Conservation (phyloP, 345 rosid genomes). For the Aquilaria sinensis region DNA sequence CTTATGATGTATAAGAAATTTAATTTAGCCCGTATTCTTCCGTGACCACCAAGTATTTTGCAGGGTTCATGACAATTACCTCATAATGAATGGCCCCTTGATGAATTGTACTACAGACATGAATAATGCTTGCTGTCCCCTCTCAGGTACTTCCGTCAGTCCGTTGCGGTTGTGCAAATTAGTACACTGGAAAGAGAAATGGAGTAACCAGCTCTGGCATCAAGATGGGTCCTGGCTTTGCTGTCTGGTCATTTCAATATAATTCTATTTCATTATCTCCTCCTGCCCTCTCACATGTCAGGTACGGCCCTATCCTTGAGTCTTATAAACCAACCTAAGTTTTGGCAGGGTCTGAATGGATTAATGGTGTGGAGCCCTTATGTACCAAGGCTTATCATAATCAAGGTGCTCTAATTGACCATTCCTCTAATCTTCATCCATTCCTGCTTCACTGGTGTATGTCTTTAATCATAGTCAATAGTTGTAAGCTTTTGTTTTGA, state of each 20-base stretch:
- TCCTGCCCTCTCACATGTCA: conserved; percentile 19
- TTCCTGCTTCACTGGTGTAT: conserved; percentile 9
- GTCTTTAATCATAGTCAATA: conserved; percentile 4
- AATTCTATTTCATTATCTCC: conserved; percentile 28
- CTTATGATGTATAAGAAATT: no score
- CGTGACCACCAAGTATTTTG: neutral
- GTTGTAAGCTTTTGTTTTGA: conserved; percentile 9
- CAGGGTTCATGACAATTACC: conserved; percentile 14
- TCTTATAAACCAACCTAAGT: conserved; percentile 10
- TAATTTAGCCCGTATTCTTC: neutral
- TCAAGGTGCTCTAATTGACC: conserved; percentile 19
- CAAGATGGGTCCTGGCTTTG: conserved; percentile 27
- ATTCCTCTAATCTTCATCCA: conserved; percentile 12
- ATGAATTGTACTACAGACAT: conserved; percentile 8
- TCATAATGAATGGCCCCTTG: conserved; percentile 5
- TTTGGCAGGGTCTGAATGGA: conserved; percentile 17
- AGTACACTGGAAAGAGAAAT: conserved; percentile 13
- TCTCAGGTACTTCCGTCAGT: conserved; percentile 20
- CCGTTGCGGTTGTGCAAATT: conserved; percentile 15
- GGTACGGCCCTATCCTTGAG: conserved; percentile 21
- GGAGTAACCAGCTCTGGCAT: conserved; percentile 33
- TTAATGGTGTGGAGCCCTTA: conserved; percentile 7
- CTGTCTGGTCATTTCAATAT: conserved; percentile 36
- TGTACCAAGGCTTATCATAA: conserved; percentile 18
- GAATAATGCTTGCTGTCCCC: conserved; percentile 18